Evolutionary conservation across 805 yeast species (phyloP).

Genomic region (Candida adriatica): DNA sequence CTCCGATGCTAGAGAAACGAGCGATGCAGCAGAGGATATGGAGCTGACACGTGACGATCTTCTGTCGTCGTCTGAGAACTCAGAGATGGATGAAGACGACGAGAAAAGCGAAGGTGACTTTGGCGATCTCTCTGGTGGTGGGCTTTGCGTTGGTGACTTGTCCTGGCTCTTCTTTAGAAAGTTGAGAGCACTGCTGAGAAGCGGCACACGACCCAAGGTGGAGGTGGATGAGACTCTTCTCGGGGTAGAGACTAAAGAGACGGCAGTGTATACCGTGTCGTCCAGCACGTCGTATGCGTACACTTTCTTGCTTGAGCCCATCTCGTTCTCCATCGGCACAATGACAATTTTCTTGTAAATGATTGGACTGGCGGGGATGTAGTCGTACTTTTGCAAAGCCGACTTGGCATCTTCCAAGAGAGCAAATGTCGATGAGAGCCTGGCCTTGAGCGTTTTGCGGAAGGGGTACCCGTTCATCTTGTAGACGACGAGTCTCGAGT

Average conservation of each 20-base stretch:
- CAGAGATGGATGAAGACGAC: slow-evolving; percentile 17
- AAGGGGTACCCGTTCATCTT: slow-evolving; percentile 31
- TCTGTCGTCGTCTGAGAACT: slow-evolving; percentile 18
- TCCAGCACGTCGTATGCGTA: slow-evolving; percentile 62
- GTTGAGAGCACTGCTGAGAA: slow-evolving; percentile 18
- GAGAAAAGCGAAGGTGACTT: slow-evolving; percentile 11
- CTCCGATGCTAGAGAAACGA: slow-evolving; percentile 12
- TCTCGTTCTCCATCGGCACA: slow-evolving; percentile 11
- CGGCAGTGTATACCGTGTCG: slow-evolving; percentile 45
- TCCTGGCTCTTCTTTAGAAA: slow-evolving; percentile 20
- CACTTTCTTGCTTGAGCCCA: slow-evolving; percentile 29
- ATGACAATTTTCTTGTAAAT: slow-evolving; percentile 46
- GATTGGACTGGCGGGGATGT: slow-evolving; percentile 29
- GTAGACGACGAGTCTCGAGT: slow-evolving; percentile 62
- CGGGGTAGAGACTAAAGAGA: slow-evolving; percentile 6
- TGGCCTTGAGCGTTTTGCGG: slow-evolving; percentile 7
- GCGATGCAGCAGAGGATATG: slow-evolving; percentile 1
- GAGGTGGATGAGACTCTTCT: slow-evolving; percentile 15
- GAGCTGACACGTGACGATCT: slow-evolving; percentile 2
- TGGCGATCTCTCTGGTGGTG: slow-evolving; percentile 6
- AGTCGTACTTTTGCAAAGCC: slow-evolving; percentile 6
- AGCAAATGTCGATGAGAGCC: slow-evolving; percentile 6
- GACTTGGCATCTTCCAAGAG: slow-evolving; percentile 5
- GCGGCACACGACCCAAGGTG: slow-evolving; percentile 17
- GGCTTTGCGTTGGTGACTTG: slow-evolving; percentile 7